Evolutionary conservation across 2,329 filamentous ascomycete species (phyloP).

Genomic region (Myriosclerotinia curreyana): DNA sequence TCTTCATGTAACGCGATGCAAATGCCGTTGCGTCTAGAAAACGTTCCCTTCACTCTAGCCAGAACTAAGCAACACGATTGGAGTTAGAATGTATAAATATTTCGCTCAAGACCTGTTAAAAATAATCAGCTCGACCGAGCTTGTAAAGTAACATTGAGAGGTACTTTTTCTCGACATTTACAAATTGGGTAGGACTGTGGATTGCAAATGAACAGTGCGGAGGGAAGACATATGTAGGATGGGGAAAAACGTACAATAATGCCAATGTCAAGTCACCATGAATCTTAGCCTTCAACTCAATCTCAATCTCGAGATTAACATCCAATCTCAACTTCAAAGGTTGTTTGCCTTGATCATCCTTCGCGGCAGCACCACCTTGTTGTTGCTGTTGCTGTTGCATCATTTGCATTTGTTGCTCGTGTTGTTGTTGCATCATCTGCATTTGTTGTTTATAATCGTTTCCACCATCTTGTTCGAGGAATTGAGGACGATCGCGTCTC

Average conservation of each 20-base stretch:
- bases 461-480: conserved; percentile 19
- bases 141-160: conserved; percentile 6
- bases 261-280: conserved; percentile 74
- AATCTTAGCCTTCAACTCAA: conserved; percentile 75
- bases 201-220: background rate
- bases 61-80: conserved; percentile 17
- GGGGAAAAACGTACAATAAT: conserved; percentile 32
- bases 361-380: conserved; percentile 18
- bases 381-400: conserved; percentile 19
- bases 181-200: background rate
- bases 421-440: conserved; percentile 21
- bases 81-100: conserved; percentile 7
- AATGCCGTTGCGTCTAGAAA: background rate
- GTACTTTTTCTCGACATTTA: conserved; percentile 17
- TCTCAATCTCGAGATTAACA: conserved; percentile 74
- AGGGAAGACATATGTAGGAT: background rate
- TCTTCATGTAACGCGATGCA: background rate
- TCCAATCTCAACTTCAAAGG: conserved; percentile 68
- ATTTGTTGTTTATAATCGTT: conserved; percentile 18
- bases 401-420: conserved; percentile 22
- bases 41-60: conserved; percentile 4
- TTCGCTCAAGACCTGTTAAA: conserved; percentile 16
- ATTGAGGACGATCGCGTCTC: conserved; percentile 21
- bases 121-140: conserved; percentile 21
- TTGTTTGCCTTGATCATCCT: conserved; percentile 44